Base-by-base conservation (phyloP, 768 basidiomycete genomes). In the Leccinum uliginosum region DNA sequence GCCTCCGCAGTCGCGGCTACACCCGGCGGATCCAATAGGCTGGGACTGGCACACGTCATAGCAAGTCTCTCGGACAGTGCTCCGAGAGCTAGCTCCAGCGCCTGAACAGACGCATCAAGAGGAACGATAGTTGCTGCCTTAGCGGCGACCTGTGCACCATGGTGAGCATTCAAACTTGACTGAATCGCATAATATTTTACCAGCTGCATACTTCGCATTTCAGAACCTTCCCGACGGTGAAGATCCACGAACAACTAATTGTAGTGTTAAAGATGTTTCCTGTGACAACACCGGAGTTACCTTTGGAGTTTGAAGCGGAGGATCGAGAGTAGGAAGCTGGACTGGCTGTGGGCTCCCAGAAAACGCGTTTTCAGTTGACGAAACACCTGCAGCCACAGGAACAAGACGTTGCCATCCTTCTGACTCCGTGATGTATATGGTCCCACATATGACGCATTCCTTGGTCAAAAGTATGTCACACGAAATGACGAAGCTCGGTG, bases 371-470 rank as follows among this genome's bases (percentile, higher is more conserved):
- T 61, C 60, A 35, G 49, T 17, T 27, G 50, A 23, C 11, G 54
- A 54, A 12, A 35, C 32, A 38, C 51, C 51, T 12, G 65, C 54
- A 11, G 62, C 58, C 27, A 64, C 61, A 49, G 75, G 68, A 46
- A 81, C 65, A 32, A 84, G 71, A 19, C 62, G 73, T 60, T 80
- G 79, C 60, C 76, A 69, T 32, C 82, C 85, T 59, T 77, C 71
- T 59, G 74, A 72, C 66, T 84, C 83, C 64, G 85, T 76, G 27
- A 80, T 59, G 71, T 88, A 91, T 19, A 82, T 71, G n/a, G 74
- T 76, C 38, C 79, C 79, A 68, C 90, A 92, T 56, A 89, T 77
- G 26, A 92, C 89, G 62, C 90, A 92, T 76, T 90, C 87, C 90
- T 91, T 91, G 58, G 21, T 57, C 23, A 30, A 51, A n/a, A 38